Evolutionary conservation across 345 rosid genomes (phyloP), one percentile per base, ranked within the genome.

Genomic region (Bruguiera parviflora): DNA sequence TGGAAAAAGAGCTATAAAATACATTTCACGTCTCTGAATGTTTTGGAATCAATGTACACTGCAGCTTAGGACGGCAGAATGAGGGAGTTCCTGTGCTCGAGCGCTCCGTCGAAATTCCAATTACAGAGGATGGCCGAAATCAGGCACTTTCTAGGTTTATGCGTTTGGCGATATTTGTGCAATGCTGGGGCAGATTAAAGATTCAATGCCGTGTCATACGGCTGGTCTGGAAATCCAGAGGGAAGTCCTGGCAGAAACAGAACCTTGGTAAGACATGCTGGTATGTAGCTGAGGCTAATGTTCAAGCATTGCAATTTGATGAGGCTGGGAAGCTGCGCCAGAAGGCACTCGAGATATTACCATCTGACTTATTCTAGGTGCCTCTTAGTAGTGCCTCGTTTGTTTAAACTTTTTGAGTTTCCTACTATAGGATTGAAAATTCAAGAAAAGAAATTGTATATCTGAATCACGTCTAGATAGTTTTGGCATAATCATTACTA

Each of bases 101-200:
- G 78, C 86, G 84, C 5, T 89, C 99, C 1, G 85, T 89, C 28
- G 89, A 89, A 47, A 89, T 92, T 62, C 92, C 93, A 0, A 81
- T 74, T 47, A 78, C 92, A 25, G 93, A 94, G 57, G 86, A 87
- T 58, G 91, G 98, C 0, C 89, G 85, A 74, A 81, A 77, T 64
- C 96, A 94, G 66, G 89, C 93, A 2, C 84, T 94, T 8, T 96
- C 98, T 21, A 92, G 98, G 35, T 92, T 96, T 65, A 94, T 94
- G 98, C 97, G 89, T 72, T 83, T 94, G 31, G 98, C 58, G 98
- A 94, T 71, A 80, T 91, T 39, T 88, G 91, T 49, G 89, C 87
- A 56, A 77, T 86, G 79, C 75, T 94, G 75, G 97, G 96, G 51
- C 97, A 94, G 73, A 76, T 81, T 33, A 96, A 92, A 74, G 88